phyloP scores from a whole-genome alignment of 73 alveolate species.

The Tetrahymena thermophila region DNA sequence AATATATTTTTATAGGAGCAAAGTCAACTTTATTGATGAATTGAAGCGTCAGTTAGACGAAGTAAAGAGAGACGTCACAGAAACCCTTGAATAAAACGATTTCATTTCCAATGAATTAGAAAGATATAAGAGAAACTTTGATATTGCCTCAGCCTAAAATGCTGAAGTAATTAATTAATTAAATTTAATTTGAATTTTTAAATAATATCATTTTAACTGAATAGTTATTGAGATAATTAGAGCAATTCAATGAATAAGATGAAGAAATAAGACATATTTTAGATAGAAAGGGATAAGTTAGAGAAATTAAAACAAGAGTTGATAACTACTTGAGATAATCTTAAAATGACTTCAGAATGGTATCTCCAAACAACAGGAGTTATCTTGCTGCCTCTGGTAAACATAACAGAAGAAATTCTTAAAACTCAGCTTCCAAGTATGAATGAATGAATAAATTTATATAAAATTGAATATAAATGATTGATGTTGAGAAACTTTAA shows the following conservation, averaged over 20 bases:
- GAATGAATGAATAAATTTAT: not conserved
- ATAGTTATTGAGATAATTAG: not conserved
- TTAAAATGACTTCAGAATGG: not conserved
- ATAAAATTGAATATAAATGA: not conserved
- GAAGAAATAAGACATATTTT: not conserved
- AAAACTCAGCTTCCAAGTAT: not conserved
- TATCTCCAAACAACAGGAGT: not conserved
- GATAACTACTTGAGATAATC: not conserved
- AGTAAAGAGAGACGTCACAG: not conserved
- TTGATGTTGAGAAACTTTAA: not conserved
- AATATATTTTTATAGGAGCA: not conserved
- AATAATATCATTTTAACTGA: too few relatives aligned
- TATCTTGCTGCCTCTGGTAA: not conserved
- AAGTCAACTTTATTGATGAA: not conserved
- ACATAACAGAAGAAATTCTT: not conserved
- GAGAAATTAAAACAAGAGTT: not conserved
- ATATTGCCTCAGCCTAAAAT: not conserved
- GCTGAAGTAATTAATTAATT: not conserved
- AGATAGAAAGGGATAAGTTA: not conserved
- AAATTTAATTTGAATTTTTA: too few relatives aligned
- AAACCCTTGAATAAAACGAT: not conserved
- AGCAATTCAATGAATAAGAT: not conserved
- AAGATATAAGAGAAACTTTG: not conserved
- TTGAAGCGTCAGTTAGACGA: not conserved
- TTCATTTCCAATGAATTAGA: not conserved